Evolutionary conservation across 1,284 basidiomycete species (phyloP), one percentile per base, ranked within the genome.

Genomic region (Albatrellus sp.): DNA sequence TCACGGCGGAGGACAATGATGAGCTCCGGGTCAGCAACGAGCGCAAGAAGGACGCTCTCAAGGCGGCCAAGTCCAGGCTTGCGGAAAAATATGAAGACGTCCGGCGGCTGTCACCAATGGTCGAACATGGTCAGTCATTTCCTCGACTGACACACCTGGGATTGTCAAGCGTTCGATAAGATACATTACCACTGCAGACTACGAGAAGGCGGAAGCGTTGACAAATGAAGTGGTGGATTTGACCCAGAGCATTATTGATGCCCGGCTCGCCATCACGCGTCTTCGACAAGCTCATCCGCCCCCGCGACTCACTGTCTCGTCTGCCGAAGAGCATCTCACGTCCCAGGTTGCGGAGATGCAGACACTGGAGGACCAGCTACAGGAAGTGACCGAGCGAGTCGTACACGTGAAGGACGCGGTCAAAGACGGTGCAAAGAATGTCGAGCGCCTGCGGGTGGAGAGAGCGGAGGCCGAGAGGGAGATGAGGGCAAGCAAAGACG

Each of bases 261-360:
- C 87, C 37, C 79, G 84, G 34, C 72, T 90, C 2, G 75, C 81
- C 5, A 67, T 90, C 33, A 80, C 80, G 8, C 75, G 89, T 1
- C 73, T 90, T 7, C 77, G 85, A 28, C 80, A 87, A 47, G 74
- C 77, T 1, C 76, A 90, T 52, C 88, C 88, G 0, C 71, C 77
- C 17, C 77, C 87, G 44, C 75, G 88, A 5, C 62, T 90, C 42
- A 91, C 89, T 0, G 72, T 84, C 29, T 61, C 74, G 3, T 67
- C 78, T 42, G 89, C 89, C 0, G 76, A 77, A 46, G 69, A 78
- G 46, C 75, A 78, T 47, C 73, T 90, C 2, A 77, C 78, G 9
- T 68, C 69, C 13, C 88, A 90, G 55, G 73, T 81, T 11, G 67
- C 62, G 9, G 74, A 85, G 56, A 84, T 91, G 73, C 80, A 88